These are phyloP conservation scores for Lodderomyces margitis DNA, from an alignment of 1,139 yeast genomes.

Conservation along the genomic window DNA sequence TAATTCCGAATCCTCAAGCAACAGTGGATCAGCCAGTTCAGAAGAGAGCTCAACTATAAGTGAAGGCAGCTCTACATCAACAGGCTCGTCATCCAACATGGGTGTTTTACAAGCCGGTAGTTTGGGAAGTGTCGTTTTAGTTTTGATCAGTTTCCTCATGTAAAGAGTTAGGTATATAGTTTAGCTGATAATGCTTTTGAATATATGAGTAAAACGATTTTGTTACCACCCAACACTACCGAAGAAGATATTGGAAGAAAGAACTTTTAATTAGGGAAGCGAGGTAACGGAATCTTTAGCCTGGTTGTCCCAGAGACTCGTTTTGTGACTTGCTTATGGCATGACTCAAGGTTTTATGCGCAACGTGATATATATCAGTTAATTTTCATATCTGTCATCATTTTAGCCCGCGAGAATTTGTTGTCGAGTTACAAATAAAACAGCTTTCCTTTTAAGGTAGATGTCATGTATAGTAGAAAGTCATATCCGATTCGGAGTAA, in stretches of 20 bases:
- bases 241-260: neutral
- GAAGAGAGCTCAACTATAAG: constrained; percentile 11
- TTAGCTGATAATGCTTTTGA: neutral
- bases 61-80: constrained; percentile 14
- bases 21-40: constrained; percentile 5
- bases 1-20: constrained; percentile 3
- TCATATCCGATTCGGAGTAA: no score
- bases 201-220: no score
- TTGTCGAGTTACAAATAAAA: no score
- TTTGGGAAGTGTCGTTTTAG: constrained; percentile 11
- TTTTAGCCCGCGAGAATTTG: no score
- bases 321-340: neutral
- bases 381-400: no score
- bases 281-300: neutral
- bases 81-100: constrained; percentile 11
- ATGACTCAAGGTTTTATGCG: no score
- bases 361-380: no score
- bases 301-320: neutral
- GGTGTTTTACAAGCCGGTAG: constrained; percentile 14
- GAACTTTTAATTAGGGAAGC: neutral
- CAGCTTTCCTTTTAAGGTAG: no score
- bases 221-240: constrained; percentile 3
- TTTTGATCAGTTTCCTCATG: constrained; percentile 9
- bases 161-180: neutral
- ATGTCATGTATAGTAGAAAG: no score